phyloP scores from a whole-genome alignment of 1,284 basidiomycete species.

The Tetrapyrgos nigripes region DNA sequence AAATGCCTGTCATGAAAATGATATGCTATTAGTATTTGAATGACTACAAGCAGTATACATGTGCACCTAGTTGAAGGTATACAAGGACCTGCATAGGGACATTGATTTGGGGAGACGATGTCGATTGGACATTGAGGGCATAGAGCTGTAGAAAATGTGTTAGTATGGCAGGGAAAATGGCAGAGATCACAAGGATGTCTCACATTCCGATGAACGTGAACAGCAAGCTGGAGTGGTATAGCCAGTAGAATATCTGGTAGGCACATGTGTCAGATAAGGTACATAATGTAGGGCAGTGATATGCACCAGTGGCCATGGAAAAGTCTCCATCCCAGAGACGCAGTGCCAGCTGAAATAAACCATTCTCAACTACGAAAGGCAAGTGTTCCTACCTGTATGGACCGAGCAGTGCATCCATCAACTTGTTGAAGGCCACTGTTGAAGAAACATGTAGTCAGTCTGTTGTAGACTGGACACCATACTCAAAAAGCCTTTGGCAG shows the following conservation, averaged over 20 bases:
- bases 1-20: constrained; percentile 37
- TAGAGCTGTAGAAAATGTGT: constrained; percentile 42
- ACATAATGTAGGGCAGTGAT: not conserved
- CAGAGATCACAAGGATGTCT: constrained; percentile 25
- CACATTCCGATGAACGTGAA: constrained; percentile 77
- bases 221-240: constrained; percentile 72
- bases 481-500: not conserved
- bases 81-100: constrained; percentile 55
- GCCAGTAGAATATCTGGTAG: constrained; percentile 72
- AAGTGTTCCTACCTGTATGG: constrained; percentile 61
- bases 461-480: not conserved
- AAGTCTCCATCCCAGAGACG: constrained; percentile 61
- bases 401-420: constrained; percentile 72
- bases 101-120: not conserved
- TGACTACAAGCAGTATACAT: constrained; percentile 7
- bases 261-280: constrained; percentile 1
- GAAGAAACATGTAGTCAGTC: constrained; percentile 17
- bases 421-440: constrained; percentile 63
- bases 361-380: constrained; percentile 62
- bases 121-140: constrained; percentile 61
- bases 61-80: constrained; percentile 73
- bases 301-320: constrained; percentile 68
- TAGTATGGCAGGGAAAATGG: not conserved
- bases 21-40: not conserved
- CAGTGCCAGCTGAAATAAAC: constrained; percentile 71